Evolutionary conservation across 2,329 filamentous ascomycete species (phyloP).

Genomic region (Hypomyces rosellus): DNA sequence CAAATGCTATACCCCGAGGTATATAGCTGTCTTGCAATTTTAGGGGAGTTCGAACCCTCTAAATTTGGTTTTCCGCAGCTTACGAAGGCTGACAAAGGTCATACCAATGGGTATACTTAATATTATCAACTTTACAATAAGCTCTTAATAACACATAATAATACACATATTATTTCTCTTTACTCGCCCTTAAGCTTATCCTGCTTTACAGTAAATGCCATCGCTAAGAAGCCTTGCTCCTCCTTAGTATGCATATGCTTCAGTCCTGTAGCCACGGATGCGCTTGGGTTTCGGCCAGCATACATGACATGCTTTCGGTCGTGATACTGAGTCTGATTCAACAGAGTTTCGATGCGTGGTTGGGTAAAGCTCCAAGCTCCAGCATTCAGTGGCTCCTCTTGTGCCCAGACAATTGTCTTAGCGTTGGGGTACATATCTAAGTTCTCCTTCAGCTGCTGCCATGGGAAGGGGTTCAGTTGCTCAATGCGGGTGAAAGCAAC

Average conservation of each 20-base stretch:
- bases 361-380: slow-evolving; percentile 97
- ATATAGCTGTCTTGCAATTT: too few relatives aligned
- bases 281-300: slow-evolving; percentile 87
- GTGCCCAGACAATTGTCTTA: slow-evolving; percentile 93
- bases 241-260: slow-evolving; percentile 88
- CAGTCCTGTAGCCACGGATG: slow-evolving; percentile 86
- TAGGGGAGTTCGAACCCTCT: too few relatives aligned
- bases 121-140: too few relatives aligned
- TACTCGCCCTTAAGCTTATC: slow-evolving; percentile 65
- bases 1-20: too few relatives aligned
- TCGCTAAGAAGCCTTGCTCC: slow-evolving; percentile 74
- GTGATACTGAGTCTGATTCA: slow-evolving; percentile 90
- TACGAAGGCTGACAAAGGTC: too few relatives aligned
- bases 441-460: slow-evolving; percentile 94
- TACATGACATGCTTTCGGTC: slow-evolving; percentile 96
- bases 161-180: slow-evolving; percentile 4
- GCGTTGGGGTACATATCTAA: slow-evolving; percentile 95
- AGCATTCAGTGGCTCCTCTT: slow-evolving; percentile 96
- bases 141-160: slow-evolving; percentile 6
- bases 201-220: slow-evolving; percentile 58
- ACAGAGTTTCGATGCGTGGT: slow-evolving; percentile 90
- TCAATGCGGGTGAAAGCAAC: slow-evolving; percentile 93
- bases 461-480: slow-evolving; percentile 98
- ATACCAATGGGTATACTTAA: too few relatives aligned
- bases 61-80: too few relatives aligned